Evolutionary conservation across 805 yeast species (phyloP).

Genomic region (Wickerhamiella domercqiae): DNA sequence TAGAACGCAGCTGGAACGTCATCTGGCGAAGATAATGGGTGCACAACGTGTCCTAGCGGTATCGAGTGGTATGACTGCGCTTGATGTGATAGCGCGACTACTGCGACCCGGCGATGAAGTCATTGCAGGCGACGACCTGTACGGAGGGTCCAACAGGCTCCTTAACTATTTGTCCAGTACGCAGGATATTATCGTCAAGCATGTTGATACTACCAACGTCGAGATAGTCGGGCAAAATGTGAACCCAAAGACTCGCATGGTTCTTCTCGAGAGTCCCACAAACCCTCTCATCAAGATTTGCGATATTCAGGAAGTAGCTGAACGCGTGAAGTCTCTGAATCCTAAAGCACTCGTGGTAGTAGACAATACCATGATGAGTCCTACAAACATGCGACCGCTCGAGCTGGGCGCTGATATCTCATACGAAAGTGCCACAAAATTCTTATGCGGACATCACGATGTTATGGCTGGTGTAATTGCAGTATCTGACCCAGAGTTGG

Average conservation of each 20-base stretch:
- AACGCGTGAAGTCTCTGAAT: slow-evolving; percentile 46
- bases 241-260: slow-evolving; percentile 47
- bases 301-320: slow-evolving; percentile 55
- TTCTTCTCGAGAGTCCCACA: slow-evolving; percentile 82
- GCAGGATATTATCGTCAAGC: slow-evolving; percentile 51
- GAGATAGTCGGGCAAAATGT: slow-evolving; percentile 44
- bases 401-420: slow-evolving; percentile 81
- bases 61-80: slow-evolving; percentile 83
- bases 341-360: slow-evolving; percentile 53
- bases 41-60: slow-evolving; percentile 71
- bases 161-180: slow-evolving; percentile 53
- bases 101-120: slow-evolving; percentile 75
- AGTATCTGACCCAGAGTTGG: slow-evolving; percentile 44
- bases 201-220: slow-evolving; percentile 68
- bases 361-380: slow-evolving; percentile 96
- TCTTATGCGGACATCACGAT: slow-evolving; percentile 88
- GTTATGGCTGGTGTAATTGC: slow-evolving; percentile 92
- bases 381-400: slow-evolving; percentile 68
- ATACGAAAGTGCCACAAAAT: slow-evolving; percentile 88
- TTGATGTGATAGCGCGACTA: slow-evolving; percentile 67
- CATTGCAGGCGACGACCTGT: slow-evolving; percentile 85
- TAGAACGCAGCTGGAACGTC: slow-evolving; percentile 62
- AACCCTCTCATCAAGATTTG: slow-evolving; percentile 83
- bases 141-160: slow-evolving; percentile 86
- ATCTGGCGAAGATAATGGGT: slow-evolving; percentile 61